Evolutionary conservation across 306 rosid genomes (phyloP).

Genomic region (Dalbergia cultrata): DNA sequence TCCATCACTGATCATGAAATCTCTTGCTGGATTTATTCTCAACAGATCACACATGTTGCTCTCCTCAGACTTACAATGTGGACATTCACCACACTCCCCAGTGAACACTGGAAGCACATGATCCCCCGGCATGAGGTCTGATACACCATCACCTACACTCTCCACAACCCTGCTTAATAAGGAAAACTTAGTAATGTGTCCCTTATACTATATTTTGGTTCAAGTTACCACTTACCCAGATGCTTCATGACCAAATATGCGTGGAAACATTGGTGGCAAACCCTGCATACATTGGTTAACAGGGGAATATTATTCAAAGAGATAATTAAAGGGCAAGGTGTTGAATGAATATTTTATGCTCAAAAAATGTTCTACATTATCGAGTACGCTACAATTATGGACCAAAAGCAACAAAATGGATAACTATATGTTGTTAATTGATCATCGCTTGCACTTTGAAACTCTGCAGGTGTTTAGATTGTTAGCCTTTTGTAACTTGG

Average conservation of each 20-base stretch:
- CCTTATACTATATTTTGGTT: background rate
- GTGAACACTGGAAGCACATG: slow-evolving; percentile 61
- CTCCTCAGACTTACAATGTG: slow-evolving; percentile 52
- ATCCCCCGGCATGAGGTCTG: slow-evolving; percentile 45
- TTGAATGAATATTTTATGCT: background rate
- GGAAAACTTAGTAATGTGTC: background rate
- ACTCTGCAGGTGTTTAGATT: no score
- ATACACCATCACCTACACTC: slow-evolving; percentile 55
- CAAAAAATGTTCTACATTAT: background rate
- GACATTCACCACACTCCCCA: slow-evolving; percentile 53
- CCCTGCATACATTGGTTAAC: slow-evolving; percentile 33
- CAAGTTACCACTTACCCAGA: slow-evolving; percentile 45
- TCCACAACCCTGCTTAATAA: slow-evolving; percentile 45
- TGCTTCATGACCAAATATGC: slow-evolving; percentile 57
- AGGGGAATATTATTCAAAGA: background rate
- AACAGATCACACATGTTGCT: slow-evolving; percentile 56
- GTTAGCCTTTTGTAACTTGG: no score
- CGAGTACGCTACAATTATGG: background rate
- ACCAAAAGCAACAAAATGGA: background rate
- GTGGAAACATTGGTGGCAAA: slow-evolving; percentile 44
- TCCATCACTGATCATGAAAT: slow-evolving; percentile 52
- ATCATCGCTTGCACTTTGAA: no score
- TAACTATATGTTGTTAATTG: background rate
- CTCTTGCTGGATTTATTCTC: slow-evolving; percentile 48
- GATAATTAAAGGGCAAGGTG: background rate